Evolutionary conservation across 192 early-diverging fungal species (phyloP), one percentile per base, ranked within the genome.

Genomic region (Diversispora epigaea): DNA sequence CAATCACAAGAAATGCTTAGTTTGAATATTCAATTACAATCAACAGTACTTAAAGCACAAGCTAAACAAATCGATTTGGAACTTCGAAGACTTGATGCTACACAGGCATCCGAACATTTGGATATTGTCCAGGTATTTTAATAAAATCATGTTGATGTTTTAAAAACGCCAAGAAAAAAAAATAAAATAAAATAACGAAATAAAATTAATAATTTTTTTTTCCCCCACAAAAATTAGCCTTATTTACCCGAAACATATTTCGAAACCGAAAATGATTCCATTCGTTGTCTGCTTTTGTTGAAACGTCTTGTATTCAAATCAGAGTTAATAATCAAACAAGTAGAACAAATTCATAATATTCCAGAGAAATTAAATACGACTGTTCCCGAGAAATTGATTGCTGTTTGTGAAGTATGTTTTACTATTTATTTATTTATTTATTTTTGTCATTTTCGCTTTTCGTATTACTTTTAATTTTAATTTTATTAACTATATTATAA

Each of bases 41-140:
- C 87, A 15, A 90, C 93, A 0, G 89, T 87, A 10, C 86, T 91
- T 79, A 94, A 95, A 78, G 88, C 92, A 4, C 91, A 94, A 75
- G 92, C 95, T 21, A 94, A 93, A 82, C 87, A 92, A 14, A 90
- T 98, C 49, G 96, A 98, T 81, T 80, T 97, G 47, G 95, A 97
- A 71, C 82, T 98, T 68, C 89, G 92, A 12, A 91, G 92, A 55
- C 80, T 98, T 19, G 95, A 98, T 17, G 93, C 91, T 22, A 80
- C 85, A 5, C 95, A 98, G 80, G 94, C 93, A 1, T 85, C 84
- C 1, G 90, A 93, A 78, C 89, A 93, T 54, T 67, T 94, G 46
- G 84, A 81, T 46, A 78, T 84, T 61, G 83, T 89, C 14, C 79
- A 84, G 64, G 78, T 78, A 66, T 12, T 45, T 52, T 47, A 17